These are phyloP conservation scores for Amphichorda felina DNA, from an alignment of 2,329 filamentous ascomycete genomes.

Conservation along the genomic window DNA sequence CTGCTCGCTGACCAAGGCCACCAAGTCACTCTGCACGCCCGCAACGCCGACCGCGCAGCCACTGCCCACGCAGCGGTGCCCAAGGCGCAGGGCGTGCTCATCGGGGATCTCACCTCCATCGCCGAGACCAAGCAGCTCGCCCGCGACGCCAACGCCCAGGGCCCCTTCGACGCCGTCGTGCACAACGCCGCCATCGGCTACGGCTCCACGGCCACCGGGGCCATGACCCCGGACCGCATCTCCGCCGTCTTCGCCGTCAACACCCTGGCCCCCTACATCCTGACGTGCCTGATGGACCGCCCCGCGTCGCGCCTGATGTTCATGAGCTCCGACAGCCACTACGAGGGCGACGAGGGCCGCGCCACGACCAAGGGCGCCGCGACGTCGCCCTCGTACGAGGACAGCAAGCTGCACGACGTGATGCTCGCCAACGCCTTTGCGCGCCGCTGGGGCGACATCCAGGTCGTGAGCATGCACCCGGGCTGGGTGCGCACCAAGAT, in stretches of 20 bases:
- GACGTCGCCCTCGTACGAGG: slow-evolving; percentile 9
- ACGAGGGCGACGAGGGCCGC: slow-evolving; percentile 7
- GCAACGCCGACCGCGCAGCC: slow-evolving; percentile 9
- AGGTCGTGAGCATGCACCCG: slow-evolving; percentile 9
- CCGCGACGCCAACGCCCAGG: slow-evolving; percentile 10
- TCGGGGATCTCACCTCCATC: slow-evolving; percentile 9
- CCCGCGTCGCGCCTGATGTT: slow-evolving; percentile 9
- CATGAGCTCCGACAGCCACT: slow-evolving; percentile 9
- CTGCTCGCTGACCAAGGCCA: slow-evolving; percentile 10
- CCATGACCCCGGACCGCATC: slow-evolving; percentile 7
- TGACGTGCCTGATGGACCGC: slow-evolving; percentile 8
- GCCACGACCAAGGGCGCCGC: slow-evolving; percentile 5
- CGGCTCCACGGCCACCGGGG: slow-evolving; percentile 5
- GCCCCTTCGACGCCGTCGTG: slow-evolving; percentile 10
- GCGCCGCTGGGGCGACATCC: slow-evolving; percentile 7
- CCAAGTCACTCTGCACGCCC: slow-evolving; percentile 11
- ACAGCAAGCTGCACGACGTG: slow-evolving; percentile 10
- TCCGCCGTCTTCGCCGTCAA: slow-evolving; percentile 11
- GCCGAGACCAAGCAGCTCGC: slow-evolving; percentile 9
- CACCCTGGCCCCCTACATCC: slow-evolving; percentile 10
- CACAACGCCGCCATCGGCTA: slow-evolving; percentile 9
- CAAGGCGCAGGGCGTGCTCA: slow-evolving; percentile 7
- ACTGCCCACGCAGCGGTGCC: slow-evolving; percentile 7
- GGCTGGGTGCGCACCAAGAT: slow-evolving; percentile 12
- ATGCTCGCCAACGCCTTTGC: slow-evolving; percentile 10